Conservation (phyloP, 306 rosid species). For the Sicyos edulis region DNA sequence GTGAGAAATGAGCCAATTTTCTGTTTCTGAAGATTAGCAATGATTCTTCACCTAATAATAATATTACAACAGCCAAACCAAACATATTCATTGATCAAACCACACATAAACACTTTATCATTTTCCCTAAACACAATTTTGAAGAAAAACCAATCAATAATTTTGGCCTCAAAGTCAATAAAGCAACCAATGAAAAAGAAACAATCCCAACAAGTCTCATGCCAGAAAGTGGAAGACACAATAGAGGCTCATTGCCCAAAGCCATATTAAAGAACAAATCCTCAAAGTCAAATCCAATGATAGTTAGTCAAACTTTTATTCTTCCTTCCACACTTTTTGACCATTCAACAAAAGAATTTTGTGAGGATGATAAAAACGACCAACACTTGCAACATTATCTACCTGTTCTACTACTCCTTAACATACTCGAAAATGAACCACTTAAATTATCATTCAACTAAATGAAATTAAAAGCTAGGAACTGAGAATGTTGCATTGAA, state of each 20-base stretch:
- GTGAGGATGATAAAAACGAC: neutral
- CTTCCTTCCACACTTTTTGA: slow-evolving; percentile 11
- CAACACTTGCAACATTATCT: neutral
- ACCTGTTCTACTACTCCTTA: neutral
- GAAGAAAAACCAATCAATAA: neutral
- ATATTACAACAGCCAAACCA: slow-evolving; percentile 10
- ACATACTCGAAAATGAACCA: neutral
- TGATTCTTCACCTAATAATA: slow-evolving; percentile 7
- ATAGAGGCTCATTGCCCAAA: slow-evolving; percentile 18
- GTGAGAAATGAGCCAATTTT: neutral
- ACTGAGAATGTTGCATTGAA: neutral
- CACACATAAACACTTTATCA: neutral
- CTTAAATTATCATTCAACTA: neutral
- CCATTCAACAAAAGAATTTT: slow-evolving; percentile 5
- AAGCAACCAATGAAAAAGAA: slow-evolving; percentile 1
- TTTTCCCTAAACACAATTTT: neutral
- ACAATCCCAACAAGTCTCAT: slow-evolving; percentile 11
- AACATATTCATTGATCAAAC: neutral
- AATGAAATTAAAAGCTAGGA: neutral
- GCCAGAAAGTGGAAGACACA: slow-evolving; percentile 18
- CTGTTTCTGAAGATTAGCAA: slow-evolving; percentile 7
- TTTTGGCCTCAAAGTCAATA: slow-evolving; percentile 5
- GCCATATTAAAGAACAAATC: neutral
- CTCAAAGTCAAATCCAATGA: slow-evolving; percentile 4
- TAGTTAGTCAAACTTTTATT: slow-evolving; percentile 1